A percentile compares a stretch with the other conserved stretches of the same genome.
Conservation (phyloP, 768 basidiomycete genomes). For the Suillus discolor region DNA sequence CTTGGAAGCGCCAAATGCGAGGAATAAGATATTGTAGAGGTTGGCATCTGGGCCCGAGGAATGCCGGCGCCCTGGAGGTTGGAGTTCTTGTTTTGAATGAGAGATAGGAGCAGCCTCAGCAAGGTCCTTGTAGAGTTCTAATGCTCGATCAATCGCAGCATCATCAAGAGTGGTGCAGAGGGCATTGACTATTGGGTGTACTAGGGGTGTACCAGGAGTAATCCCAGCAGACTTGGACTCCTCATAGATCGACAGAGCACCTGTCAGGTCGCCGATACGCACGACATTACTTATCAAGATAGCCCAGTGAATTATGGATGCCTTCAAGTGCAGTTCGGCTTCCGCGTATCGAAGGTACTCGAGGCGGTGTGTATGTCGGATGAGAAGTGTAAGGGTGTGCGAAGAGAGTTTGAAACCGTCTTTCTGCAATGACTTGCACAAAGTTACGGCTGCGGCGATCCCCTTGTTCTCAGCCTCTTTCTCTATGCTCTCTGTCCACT, state of each 20-base stretch:
- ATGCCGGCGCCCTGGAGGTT: constrained; percentile 30
- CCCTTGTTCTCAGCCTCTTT: constrained; percentile 37
- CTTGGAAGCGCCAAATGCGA: constrained; percentile 46
- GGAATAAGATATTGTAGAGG: constrained; percentile 58
- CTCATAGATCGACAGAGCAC: constrained; percentile 54
- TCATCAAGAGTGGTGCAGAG: constrained; percentile 50
- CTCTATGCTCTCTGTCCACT: constrained; percentile 33
- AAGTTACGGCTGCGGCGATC: constrained; percentile 34
- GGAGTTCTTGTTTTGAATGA: constrained; percentile 12
- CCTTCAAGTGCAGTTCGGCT: constrained; percentile 40
- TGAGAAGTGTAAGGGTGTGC: constrained; percentile 42
- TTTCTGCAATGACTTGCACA: constrained; percentile 35
- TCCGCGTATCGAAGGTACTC: constrained; percentile 47
- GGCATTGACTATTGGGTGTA: constrained; percentile 55
- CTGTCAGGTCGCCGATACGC: constrained; percentile 36
- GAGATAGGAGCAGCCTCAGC: constrained; percentile 33
- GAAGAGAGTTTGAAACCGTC: constrained; percentile 35
- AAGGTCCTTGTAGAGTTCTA: constrained; percentile 55
- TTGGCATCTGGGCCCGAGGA: constrained; percentile 49
- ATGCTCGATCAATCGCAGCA: constrained; percentile 51
- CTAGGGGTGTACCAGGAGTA: constrained; percentile 49
- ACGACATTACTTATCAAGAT: constrained; percentile 55
- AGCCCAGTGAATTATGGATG: constrained; percentile 52
- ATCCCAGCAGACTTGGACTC: constrained; percentile 46
- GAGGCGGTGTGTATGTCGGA: constrained; percentile 43